Conservation (phyloP, 805 yeast genomes). For the Myxozyma geophila region DNA sequence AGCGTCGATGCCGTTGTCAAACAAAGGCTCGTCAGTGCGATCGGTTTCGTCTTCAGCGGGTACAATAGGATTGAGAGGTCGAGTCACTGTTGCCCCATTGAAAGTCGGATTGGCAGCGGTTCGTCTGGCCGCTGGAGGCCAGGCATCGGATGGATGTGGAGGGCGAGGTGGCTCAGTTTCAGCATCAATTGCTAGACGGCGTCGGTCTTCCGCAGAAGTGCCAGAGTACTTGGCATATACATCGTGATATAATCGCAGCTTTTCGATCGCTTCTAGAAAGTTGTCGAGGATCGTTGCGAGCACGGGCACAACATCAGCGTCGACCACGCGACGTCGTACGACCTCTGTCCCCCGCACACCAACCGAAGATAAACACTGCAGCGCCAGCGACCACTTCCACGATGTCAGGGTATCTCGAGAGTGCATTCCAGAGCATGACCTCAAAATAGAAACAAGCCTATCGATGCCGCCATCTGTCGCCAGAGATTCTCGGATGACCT, state of each 20-base stretch:
- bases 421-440: slow-evolving; percentile 63
- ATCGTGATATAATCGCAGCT: slow-evolving; percentile 33
- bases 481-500: slow-evolving; percentile 88
- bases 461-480: slow-evolving; percentile 91
- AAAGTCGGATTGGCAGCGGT: neutral
- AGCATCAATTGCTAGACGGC: neutral
- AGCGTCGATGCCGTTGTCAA: slow-evolving; percentile 25
- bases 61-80: neutral
- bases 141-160: neutral
- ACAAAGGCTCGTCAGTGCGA: slow-evolving; percentile 7
- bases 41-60: neutral
- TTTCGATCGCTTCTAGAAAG: slow-evolving; percentile 53
- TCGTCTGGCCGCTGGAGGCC: neutral
- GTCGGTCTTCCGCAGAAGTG: neutral
- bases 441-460: slow-evolving; percentile 79
- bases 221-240: slow-evolving; percentile 8
- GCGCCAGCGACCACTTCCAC: slow-evolving; percentile 96
- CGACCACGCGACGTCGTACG: slow-evolving; percentile 82
- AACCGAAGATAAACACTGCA: slow-evolving; percentile 87
- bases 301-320: slow-evolving; percentile 89
- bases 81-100: neutral
- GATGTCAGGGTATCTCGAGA: slow-evolving; percentile 62
- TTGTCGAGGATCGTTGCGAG: slow-evolving; percentile 92
- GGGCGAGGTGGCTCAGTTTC: neutral
- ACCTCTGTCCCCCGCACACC: slow-evolving; percentile 92